Percentiles rank a stretch among this genome's conserved stretches.
phyloP scores from a whole-genome alignment of 768 basidiomycete species.

The Pleurotus tuber-regium region DNA sequence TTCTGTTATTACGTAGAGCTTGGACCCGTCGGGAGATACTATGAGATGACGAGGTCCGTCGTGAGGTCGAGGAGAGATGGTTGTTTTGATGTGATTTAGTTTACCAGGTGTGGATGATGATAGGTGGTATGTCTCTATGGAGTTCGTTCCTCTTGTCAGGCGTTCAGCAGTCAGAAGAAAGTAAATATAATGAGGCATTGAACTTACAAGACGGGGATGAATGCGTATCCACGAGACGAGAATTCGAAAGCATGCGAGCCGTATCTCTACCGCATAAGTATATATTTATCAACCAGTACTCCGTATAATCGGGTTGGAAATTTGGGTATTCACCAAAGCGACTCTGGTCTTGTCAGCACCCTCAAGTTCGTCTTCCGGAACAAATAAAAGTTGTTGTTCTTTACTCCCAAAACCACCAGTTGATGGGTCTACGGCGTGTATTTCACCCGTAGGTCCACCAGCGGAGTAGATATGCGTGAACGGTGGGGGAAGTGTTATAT shows the following conservation, averaged over 20 bases:
- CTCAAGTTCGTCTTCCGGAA: constrained; percentile 39
- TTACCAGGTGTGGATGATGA: constrained; percentile 20
- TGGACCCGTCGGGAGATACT: constrained; percentile 47
- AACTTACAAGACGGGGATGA: constrained; percentile 47
- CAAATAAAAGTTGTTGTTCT: constrained; percentile 45
- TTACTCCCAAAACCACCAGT: constrained; percentile 41
- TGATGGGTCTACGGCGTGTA: constrained; percentile 33
- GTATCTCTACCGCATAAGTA: constrained; percentile 33
- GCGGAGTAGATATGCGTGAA: constrained; percentile 46
- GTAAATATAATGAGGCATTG: not conserved
- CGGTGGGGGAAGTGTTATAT: constrained; percentile 46
- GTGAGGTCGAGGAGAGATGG: constrained; percentile 37
- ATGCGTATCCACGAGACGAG: constrained; percentile 34
- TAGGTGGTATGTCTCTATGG: constrained; percentile 42
- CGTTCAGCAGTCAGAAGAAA: too few relatives aligned
- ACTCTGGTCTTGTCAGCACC: constrained; percentile 47
- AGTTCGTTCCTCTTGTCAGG: constrained; percentile 31
- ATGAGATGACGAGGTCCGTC: constrained; percentile 55
- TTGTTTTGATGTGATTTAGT: constrained; percentile 34
- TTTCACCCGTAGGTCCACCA: constrained; percentile 52
- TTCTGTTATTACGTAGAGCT: constrained; percentile 52
- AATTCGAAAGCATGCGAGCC: constrained; percentile 54
- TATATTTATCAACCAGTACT: too few relatives aligned
- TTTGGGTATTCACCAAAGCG: constrained; percentile 46
- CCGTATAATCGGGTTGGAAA: too few relatives aligned